Evolutionary conservation across 306 rosid species (phyloP).

Genomic region (Sicyos baderoa): DNA sequence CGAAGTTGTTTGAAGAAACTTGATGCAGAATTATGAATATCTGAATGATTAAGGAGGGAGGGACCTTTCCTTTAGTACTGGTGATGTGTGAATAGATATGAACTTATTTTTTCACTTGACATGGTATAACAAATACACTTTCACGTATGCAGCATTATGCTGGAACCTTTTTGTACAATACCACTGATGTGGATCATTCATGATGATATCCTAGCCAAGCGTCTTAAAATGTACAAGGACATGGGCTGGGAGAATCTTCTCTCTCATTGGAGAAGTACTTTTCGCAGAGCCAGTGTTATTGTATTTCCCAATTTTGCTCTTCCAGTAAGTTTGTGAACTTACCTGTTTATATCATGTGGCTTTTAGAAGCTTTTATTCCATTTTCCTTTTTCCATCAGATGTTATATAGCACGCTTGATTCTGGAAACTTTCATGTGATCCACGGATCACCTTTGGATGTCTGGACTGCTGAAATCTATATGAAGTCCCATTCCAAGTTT

Average conservation of each 20-base stretch:
- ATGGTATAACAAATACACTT: conserved; percentile 10
- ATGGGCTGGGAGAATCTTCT: conserved; percentile 60
- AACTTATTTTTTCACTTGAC: neutral
- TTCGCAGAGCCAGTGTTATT: conserved; percentile 63
- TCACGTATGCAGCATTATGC: conserved; percentile 92
- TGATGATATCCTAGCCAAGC: conserved; percentile 71
- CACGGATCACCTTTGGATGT: conserved; percentile 90
- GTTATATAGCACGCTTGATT: conserved; percentile 73
- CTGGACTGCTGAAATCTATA: conserved; percentile 72
- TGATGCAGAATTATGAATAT: neutral
- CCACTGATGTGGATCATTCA: conserved; percentile 93
- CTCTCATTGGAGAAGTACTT: conserved; percentile 76
- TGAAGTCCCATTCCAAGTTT: conserved; percentile 52
- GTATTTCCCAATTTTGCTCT: conserved; percentile 86
- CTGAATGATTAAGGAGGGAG: neutral
- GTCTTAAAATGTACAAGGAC: conserved; percentile 55
- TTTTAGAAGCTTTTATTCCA: conserved; percentile 5
- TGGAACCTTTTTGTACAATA: conserved; percentile 92
- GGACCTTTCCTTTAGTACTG: neutral
- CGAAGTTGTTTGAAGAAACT: conserved; percentile 1
- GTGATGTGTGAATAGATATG: neutral
- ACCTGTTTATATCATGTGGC: conserved; percentile 7
- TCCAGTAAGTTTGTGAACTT: conserved; percentile 53
- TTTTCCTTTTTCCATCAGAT: conserved; percentile 38
- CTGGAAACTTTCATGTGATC: conserved; percentile 88